Base-by-base conservation (phyloP, 345 rosid genomes). In the Rhizophora apiculata region DNA sequence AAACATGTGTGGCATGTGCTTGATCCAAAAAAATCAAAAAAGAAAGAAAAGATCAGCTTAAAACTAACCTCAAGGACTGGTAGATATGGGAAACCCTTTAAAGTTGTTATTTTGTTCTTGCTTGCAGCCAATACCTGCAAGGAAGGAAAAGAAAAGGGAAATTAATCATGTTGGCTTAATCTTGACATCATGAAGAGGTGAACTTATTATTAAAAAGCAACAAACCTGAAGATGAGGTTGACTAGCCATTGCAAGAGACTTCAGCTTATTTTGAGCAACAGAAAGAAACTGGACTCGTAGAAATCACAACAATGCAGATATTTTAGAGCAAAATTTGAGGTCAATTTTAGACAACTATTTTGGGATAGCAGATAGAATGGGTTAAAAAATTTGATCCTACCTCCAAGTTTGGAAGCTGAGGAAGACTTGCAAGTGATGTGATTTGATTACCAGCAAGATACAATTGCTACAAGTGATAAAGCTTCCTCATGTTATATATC, bases 371-470 rank as follows among this genome's bases (percentile, higher is more conserved):
- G 39, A 63, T 57, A 43, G 67, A 26, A n/a, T 71, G 53, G 60
- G 60, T 49, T 51, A 34, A 63, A 37, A 60, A 48, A 70, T 67
- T 71, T 46, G 26, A 55, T 60, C 79, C 60, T 83, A 94, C 98
- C 96, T 94, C 98, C 82, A 94, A 77, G 80, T 91, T 94, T 55
- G 97, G 98, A 72, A 94, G 97, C 79, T 88, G 90, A 52, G 98
- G 98, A 72, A 94, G 89, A 82, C 95, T 94, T 70, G 76, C 85
- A 80, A 94, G 90, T 22, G 98, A 94, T 18, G 90, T 89, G 70
- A 94, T 91, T 84, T 94, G 98, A 72, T 94, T 94, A 66, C 98
- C 98, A 76, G 98, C 98, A 75, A 94, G 97, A 83, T 94, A 94
- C 10, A 94, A 82, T 94, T 94, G 98, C 98, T 94, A 83, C 76